These are phyloP conservation scores for Cornus kousa DNA, from an alignment of 148 eudicot species.

Conservation along the genomic window DNA sequence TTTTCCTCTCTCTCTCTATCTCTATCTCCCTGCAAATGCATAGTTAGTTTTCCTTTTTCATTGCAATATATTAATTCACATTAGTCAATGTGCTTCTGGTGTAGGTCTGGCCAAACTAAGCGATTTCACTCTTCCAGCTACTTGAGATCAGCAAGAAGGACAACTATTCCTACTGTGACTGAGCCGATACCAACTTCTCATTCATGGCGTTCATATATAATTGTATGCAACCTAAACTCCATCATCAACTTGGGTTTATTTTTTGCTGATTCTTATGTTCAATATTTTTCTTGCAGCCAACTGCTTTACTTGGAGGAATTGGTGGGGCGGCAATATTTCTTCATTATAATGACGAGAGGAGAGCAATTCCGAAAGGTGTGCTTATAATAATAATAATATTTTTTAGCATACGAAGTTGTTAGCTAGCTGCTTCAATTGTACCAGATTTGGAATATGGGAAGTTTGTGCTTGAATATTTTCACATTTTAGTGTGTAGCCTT, in stretches of 20 bases:
- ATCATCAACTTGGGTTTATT: neutral
- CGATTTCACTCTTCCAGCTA: slow-evolving; percentile 39
- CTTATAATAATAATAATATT: neutral
- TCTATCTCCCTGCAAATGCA: neutral
- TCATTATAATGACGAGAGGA: slow-evolving; percentile 81
- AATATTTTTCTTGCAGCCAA: slow-evolving; percentile 49
- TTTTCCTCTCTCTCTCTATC: neutral
- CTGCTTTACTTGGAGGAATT: slow-evolving; percentile 53
- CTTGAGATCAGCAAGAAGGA: slow-evolving; percentile 31
- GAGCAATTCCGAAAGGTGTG: slow-evolving; percentile 73
- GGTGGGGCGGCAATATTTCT: slow-evolving; percentile 50
- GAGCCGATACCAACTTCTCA: slow-evolving; percentile 29
- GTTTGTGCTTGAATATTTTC: slow-evolving; percentile 2
- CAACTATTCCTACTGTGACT: slow-evolving; percentile 22
- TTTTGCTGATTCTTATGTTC: neutral
- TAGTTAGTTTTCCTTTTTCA: neutral
- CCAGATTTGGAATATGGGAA: neutral
- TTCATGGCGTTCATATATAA: slow-evolving; percentile 30
- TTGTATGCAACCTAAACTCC: slow-evolving; percentile 42
- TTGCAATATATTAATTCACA: neutral
- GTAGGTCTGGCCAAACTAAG: slow-evolving; percentile 43
- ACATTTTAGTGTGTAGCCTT: neutral
- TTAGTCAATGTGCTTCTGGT: neutral
- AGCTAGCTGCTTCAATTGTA: neutral
- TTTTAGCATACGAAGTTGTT: neutral